Evolutionary conservation across 345 rosid genomes (phyloP).

Genomic region (Hibiscus syriacus): DNA sequence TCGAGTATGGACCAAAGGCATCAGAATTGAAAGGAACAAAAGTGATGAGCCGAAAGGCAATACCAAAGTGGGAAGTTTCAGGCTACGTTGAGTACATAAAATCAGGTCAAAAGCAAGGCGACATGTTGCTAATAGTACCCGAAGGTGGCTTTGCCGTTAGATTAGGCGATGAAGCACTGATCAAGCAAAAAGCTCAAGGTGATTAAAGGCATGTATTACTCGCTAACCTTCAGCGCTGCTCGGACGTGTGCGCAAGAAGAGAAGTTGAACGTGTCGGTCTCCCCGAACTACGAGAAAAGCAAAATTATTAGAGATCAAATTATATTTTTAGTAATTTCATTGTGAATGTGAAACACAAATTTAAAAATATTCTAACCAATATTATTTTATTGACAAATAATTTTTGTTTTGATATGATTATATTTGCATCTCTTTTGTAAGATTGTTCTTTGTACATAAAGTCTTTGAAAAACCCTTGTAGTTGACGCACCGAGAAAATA

Average conservation of each 20-base stretch:
- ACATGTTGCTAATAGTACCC: slow-evolving; percentile 79
- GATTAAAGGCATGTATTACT: slow-evolving; percentile 34
- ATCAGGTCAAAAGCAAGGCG: slow-evolving; percentile 83
- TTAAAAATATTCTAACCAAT: no score
- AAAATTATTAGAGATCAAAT: no score
- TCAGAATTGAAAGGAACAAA: slow-evolving; percentile 54
- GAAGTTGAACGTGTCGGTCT: slow-evolving; percentile 57
- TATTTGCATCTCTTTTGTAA: no score
- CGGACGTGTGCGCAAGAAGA: slow-evolving; percentile 85
- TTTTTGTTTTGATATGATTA: no score
- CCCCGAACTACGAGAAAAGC: slow-evolving; percentile 34
- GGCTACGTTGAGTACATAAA: slow-evolving; percentile 83
- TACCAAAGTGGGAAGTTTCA: slow-evolving; percentile 64
- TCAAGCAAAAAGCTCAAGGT: slow-evolving; percentile 58
- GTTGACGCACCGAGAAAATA: no score
- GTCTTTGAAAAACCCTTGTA: no score
- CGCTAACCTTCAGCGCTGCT: slow-evolving; percentile 66
- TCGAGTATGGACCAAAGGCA: slow-evolving; percentile 62
- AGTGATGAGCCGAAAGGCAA: slow-evolving; percentile 35
- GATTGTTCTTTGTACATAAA: no score
- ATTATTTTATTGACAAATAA: no score
- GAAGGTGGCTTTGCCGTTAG: slow-evolving; percentile 59
- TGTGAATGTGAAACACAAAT: no score
- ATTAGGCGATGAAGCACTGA: slow-evolving; percentile 73
- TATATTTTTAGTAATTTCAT: no score